Evolutionary conservation across 208 protist species (phyloP).

Genomic region (Tritrichomonas foetus): DNA sequence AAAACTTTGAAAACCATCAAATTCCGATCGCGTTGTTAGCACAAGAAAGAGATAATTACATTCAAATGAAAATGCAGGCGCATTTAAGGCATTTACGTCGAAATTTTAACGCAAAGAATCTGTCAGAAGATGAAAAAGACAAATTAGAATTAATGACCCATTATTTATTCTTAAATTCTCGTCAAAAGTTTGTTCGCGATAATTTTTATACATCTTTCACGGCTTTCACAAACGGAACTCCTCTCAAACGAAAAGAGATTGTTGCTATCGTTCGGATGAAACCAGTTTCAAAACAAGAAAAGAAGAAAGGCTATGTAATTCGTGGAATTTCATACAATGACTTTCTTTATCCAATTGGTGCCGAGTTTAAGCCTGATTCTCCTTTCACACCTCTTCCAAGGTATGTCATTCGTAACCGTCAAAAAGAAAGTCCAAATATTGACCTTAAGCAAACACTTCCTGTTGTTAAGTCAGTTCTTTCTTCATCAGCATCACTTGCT

Average conservation of each 20-base stretch:
- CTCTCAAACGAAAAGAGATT: neutral
- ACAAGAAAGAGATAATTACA: neutral
- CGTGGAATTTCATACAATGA: neutral
- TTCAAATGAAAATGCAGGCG: constrained; percentile 24
- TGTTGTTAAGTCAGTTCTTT: neutral
- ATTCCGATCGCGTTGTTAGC: neutral
- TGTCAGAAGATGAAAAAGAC: neutral
- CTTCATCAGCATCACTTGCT: neutral
- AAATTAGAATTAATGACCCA: neutral
- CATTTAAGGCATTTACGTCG: neutral
- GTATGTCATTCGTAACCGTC: neutral
- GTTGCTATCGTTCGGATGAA: neutral
- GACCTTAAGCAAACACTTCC: neutral
- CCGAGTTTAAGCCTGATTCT: neutral
- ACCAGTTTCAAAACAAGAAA: neutral
- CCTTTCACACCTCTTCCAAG: neutral
- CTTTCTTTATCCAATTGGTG: neutral
- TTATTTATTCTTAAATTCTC: neutral
- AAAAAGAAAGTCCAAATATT: neutral
- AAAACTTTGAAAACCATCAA: neutral
- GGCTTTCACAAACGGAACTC: neutral
- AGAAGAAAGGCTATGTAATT: neutral
- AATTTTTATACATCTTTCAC: neutral
- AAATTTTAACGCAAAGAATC: neutral
- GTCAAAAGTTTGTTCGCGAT: neutral